Evolutionary conservation across 2,329 filamentous ascomycete species (phyloP).

Genomic region (Penicillium sp.): DNA sequence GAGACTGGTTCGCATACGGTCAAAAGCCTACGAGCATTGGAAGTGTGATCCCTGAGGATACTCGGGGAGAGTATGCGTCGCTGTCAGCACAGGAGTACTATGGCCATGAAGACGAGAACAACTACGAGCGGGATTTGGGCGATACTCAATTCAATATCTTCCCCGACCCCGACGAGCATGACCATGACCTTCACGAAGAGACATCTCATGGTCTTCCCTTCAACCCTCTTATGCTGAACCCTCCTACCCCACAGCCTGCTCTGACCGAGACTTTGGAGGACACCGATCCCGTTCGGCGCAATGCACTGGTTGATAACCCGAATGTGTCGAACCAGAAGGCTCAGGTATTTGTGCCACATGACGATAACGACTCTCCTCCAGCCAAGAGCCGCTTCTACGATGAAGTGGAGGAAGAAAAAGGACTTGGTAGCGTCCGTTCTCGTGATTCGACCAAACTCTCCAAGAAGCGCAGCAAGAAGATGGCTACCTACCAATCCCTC

Average conservation of each 20-base stretch:
- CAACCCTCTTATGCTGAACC: slow-evolving; percentile 46
- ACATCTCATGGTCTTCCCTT: slow-evolving; percentile 21
- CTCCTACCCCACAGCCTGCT: slow-evolving; percentile 39
- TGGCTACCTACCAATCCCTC: slow-evolving; percentile 32
- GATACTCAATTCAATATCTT: slow-evolving; percentile 34
- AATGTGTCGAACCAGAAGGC: slow-evolving; percentile 30
- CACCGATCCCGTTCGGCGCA: slow-evolving; percentile 28
- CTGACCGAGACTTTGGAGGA: slow-evolving; percentile 21
- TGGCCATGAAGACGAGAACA: slow-evolving; percentile 24
- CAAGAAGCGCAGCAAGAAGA: slow-evolving; percentile 33
- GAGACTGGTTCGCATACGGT: slow-evolving; percentile 34
- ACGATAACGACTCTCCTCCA: slow-evolving; percentile 26
- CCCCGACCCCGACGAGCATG: slow-evolving; percentile 30
- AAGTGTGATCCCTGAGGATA: slow-evolving; percentile 31
- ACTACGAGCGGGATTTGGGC: slow-evolving; percentile 33
- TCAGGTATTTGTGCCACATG: slow-evolving; percentile 17
- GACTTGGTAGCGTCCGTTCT: slow-evolving; percentile 18
- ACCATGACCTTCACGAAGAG: slow-evolving; percentile 22
- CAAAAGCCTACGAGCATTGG: slow-evolving; percentile 28
- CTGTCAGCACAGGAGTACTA: slow-evolving; percentile 33
- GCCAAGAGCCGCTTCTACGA: slow-evolving; percentile 39
- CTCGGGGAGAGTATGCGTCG: slow-evolving; percentile 37
- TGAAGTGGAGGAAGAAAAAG: slow-evolving; percentile 30
- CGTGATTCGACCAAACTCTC: slow-evolving; percentile 27
- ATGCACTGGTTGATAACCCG: slow-evolving; percentile 31